phyloP scores from a whole-genome alignment of 2,329 filamentous ascomycete species.

The Gaeumannomyces tritici region DNA sequence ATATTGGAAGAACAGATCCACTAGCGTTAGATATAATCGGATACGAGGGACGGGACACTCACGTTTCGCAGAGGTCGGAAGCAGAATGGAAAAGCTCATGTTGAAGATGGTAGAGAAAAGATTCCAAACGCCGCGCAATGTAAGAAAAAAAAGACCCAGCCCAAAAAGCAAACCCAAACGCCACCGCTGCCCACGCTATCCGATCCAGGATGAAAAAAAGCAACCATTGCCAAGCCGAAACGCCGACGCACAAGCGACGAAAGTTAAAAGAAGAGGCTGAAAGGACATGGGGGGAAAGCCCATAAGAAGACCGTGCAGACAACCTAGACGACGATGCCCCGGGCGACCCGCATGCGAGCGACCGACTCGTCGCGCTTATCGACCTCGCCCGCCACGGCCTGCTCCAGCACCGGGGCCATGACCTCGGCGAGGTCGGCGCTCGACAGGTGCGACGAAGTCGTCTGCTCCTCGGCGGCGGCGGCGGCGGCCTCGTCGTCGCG shows the following conservation, averaged over 20 bases:
- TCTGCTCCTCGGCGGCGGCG: background rate
- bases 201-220: background rate
- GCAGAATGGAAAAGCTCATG: background rate
- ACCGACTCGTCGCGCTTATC: background rate
- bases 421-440: background rate
- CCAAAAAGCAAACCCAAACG: background rate
- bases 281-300: background rate
- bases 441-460: background rate
- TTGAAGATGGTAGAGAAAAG: background rate
- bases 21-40: too few species aligned
- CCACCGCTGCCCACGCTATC: background rate
- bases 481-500: too few species aligned
- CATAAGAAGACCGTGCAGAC: too few species aligned
- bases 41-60: too few species aligned
- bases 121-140: background rate
- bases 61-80: background rate
- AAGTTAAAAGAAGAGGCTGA: background rate
- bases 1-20: too few species aligned
- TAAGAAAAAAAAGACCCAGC: background rate
- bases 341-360: background rate
- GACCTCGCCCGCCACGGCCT: background rate
- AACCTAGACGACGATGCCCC: background rate
- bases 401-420: background rate
- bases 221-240: background rate
- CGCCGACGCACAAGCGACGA: background rate